These are phyloP conservation scores for Peterozyma toletana DNA, from an alignment of 805 yeast species.

Conservation along the genomic window DNA sequence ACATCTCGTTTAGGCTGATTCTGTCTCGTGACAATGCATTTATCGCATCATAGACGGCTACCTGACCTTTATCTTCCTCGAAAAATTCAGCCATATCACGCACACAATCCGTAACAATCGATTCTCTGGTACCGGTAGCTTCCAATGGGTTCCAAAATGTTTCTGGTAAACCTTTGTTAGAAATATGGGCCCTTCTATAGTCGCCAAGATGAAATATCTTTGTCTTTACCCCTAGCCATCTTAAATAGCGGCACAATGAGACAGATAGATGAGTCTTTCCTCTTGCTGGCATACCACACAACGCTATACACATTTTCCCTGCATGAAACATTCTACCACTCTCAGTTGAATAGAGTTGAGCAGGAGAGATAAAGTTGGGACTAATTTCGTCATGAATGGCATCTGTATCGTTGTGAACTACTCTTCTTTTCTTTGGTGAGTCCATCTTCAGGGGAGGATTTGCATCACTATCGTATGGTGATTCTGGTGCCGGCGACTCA, in stretches of 20 bases:
- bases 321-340: conserved; percentile 93
- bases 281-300: conserved; percentile 92
- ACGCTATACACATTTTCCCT: conserved; percentile 81
- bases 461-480: conserved; percentile 11
- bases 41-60: conserved; percentile 93
- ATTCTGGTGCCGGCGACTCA: conserved; percentile 7
- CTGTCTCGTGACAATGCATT: conserved; percentile 75
- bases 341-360: conserved; percentile 88
- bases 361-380: conserved; percentile 72
- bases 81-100: conserved; percentile 67
- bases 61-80: conserved; percentile 77
- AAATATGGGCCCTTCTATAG: conserved; percentile 54
- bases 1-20: conserved; percentile 42
- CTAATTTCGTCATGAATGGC: conserved; percentile 64
- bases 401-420: conserved; percentile 26
- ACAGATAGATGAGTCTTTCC: conserved; percentile 94
- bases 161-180: neutral
- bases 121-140: conserved; percentile 36
- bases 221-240: conserved; percentile 95
- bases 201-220: conserved; percentile 90
- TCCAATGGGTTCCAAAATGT: conserved; percentile 8
- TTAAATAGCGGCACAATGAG: conserved; percentile 79
- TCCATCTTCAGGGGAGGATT: neutral
- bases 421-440: neutral
- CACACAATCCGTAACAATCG: conserved; percentile 56